Conservation (phyloP, 2,329 filamentous ascomycete species). For the Aureobasidium uvarum region DNA sequence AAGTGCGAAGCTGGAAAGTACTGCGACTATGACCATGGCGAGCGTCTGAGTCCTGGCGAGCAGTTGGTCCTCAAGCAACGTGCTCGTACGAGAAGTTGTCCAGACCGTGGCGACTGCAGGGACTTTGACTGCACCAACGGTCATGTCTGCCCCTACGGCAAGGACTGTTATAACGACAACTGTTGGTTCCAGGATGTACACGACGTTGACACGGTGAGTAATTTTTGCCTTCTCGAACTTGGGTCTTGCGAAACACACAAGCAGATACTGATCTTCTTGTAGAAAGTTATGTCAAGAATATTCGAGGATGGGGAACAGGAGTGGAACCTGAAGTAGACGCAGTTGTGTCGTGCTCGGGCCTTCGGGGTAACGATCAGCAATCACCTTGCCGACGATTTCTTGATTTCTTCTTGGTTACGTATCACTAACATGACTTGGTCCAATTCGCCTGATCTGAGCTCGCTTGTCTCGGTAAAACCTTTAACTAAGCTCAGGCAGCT, state of each 20-base stretch:
- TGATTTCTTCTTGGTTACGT: not conserved
- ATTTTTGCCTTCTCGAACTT: not conserved
- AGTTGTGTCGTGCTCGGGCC: not conserved
- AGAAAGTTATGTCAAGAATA: slow-evolving; percentile 34
- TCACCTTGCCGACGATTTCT: not conserved
- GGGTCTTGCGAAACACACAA: not conserved
- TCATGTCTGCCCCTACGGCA: slow-evolving; percentile 43
- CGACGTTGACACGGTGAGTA: slow-evolving; percentile 41
- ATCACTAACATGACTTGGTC: too few relatives aligned
- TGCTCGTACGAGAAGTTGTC: slow-evolving; percentile 43
- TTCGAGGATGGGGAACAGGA: slow-evolving; percentile 37
- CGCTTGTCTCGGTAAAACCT: too few relatives aligned
- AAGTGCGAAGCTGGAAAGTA: slow-evolving; percentile 43
- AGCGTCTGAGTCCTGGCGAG: slow-evolving; percentile 41
- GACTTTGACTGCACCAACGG: slow-evolving; percentile 46
- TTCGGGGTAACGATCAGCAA: not conserved
- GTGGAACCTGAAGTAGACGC: slow-evolving; percentile 28
- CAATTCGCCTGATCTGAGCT: too few relatives aligned
- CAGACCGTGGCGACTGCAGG: slow-evolving; percentile 39
- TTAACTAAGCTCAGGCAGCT: too few relatives aligned
- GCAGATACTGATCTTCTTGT: not conserved
- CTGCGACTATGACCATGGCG: slow-evolving; percentile 47
- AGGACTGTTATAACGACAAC: slow-evolving; percentile 38
- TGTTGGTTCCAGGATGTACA: slow-evolving; percentile 45
- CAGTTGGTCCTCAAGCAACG: slow-evolving; percentile 45